Evolutionary conservation across 805 yeast genomes (phyloP).

Genomic region (Saitoella complicata): DNA sequence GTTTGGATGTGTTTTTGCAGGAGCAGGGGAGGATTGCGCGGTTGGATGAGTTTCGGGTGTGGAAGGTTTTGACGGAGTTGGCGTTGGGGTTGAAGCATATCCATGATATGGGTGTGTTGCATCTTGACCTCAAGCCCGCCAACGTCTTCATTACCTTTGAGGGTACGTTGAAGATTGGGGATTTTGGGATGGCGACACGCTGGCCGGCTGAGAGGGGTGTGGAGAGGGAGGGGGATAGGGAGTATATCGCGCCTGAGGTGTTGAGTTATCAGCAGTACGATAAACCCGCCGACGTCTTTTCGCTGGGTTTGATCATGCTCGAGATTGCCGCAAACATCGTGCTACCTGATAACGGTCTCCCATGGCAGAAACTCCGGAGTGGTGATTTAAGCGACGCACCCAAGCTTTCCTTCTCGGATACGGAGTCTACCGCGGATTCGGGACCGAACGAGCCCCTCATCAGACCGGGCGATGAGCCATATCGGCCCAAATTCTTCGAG

Average conservation of each 20-base stretch:
- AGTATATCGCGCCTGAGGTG: conserved; percentile 94
- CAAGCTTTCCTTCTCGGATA: conserved; percentile 36
- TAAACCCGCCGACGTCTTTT: conserved; percentile 85
- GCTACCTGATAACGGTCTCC: conserved; percentile 86
- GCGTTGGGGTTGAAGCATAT: conserved; percentile 53
- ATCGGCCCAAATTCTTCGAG: too few species aligned
- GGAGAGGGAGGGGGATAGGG: conserved; percentile 94
- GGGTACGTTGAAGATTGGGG: conserved; percentile 86
- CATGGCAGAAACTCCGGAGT: conserved; percentile 89
- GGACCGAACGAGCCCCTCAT: too few species aligned
- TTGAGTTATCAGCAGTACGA: conserved; percentile 69
- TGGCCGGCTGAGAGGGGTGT: conserved; percentile 44
- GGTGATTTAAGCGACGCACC: conserved; percentile 90
- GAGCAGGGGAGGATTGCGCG: conserved; percentile 62
- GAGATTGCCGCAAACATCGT: conserved; percentile 93
- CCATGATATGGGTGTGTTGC: conserved; percentile 62
- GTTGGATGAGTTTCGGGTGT: conserved; percentile 90
- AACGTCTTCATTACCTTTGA: conserved; percentile 88
- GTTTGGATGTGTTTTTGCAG: conserved; percentile 60
- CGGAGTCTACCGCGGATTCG: conserved; percentile 19
- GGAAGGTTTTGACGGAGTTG: conserved; percentile 47
- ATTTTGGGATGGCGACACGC: conserved; percentile 84
- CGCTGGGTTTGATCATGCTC: conserved; percentile 83
- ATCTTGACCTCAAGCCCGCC: conserved; percentile 88
- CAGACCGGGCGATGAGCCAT: too few species aligned